Evolutionary conservation across 192 early-diverging fungal genomes (phyloP).

Genomic region (Umbelopsis sp.): DNA sequence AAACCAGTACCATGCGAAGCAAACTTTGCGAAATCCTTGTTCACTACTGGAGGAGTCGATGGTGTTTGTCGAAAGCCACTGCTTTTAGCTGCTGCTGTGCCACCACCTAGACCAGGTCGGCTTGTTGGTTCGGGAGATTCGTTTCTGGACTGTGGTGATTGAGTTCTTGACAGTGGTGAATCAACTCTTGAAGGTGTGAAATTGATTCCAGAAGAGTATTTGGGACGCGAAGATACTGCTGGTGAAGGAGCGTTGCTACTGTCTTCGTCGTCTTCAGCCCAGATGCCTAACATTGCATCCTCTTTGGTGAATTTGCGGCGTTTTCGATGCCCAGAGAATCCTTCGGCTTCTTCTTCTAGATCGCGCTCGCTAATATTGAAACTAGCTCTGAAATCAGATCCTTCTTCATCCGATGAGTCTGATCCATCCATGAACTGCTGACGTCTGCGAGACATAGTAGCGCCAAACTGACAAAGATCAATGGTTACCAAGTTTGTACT

Average conservation of each 20-base stretch:
- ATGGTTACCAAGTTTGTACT: background rate
- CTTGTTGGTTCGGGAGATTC: slow-evolving; percentile 13
- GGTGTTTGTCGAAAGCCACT: slow-evolving; percentile 23
- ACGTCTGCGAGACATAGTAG: slow-evolving; percentile 20
- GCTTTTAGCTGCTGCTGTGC: slow-evolving; percentile 11
- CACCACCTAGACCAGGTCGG: slow-evolving; percentile 14
- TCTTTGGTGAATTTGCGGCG: slow-evolving; percentile 60
- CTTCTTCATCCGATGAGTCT: slow-evolving; percentile 40
- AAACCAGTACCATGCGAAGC: slow-evolving; percentile 74
- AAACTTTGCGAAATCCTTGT: slow-evolving; percentile 85
- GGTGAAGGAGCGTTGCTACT: slow-evolving; percentile 36
- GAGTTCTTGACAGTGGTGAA: slow-evolving; percentile 21
- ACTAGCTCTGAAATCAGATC: slow-evolving; percentile 20
- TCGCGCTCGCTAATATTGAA: slow-evolving; percentile 49
- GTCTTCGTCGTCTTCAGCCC: slow-evolving; percentile 50
- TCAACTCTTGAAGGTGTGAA: slow-evolving; percentile 22
- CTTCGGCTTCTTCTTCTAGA: slow-evolving; percentile 54
- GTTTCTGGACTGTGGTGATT: slow-evolving; percentile 14
- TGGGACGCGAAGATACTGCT: background rate
- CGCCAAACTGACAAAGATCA: slow-evolving; percentile 15
- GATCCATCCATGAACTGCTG: slow-evolving; percentile 41
- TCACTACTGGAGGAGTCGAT: slow-evolving; percentile 35
- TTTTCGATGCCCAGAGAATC: slow-evolving; percentile 47
- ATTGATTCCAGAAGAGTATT: slow-evolving; percentile 1
- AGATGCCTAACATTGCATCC: slow-evolving; percentile 61